These are phyloP conservation scores for Sporothrix humicola DNA, from an alignment of 2,329 filamentous ascomycete genomes.

Conservation along the genomic window DNA sequence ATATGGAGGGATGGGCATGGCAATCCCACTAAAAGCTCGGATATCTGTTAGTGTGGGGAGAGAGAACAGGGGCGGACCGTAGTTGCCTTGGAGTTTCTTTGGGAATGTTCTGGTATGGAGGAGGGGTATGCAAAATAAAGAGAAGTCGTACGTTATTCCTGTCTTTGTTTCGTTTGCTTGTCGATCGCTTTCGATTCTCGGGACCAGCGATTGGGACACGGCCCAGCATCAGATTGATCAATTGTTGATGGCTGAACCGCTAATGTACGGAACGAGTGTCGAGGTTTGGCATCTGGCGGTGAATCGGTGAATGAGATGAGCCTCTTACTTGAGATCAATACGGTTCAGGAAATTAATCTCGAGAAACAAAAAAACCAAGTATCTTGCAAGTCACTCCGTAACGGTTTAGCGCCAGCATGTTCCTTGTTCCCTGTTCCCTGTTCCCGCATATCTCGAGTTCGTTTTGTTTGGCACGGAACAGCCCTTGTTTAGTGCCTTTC, in stretches of 20 bases:
- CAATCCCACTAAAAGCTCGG: not conserved
- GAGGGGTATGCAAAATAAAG: not conserved
- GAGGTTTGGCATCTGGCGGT: not conserved
- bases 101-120: not conserved
- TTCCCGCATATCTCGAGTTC: not conserved
- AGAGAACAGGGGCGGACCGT: not conserved
- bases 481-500: not conserved
- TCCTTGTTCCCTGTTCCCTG: constrained; percentile 3
- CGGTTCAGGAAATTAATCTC: no score
- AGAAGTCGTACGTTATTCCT: not conserved
- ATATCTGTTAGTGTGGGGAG: not conserved
- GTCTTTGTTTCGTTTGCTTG: not conserved
- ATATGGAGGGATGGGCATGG: not conserved
- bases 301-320: not conserved
- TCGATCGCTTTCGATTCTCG: not conserved
- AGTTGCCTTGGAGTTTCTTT: not conserved
- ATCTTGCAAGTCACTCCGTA: no score
- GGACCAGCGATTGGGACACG: not conserved
- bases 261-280: not conserved
- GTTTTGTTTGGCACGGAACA: not conserved
- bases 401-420: not conserved
- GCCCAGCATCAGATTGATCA: not conserved
- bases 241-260: not conserved
- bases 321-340: no score
- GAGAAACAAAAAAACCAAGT: no score